Evolutionary conservation across 2,329 filamentous ascomycete species (phyloP).

Genomic region (Didymella glomerata): DNA sequence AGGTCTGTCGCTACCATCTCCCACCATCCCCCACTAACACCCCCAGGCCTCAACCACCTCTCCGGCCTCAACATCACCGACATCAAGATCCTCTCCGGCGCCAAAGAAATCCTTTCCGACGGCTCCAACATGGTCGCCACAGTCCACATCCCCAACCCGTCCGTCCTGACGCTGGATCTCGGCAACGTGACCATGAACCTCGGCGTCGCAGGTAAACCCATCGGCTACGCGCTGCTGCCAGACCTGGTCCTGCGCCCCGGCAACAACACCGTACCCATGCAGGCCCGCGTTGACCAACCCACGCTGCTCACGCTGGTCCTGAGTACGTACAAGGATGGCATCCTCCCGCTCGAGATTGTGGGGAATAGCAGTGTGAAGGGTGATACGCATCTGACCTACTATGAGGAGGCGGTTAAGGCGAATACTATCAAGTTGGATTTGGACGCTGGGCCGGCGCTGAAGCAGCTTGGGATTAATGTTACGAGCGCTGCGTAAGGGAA

Average conservation of each 20-base stretch:
- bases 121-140: conserved; percentile 69
- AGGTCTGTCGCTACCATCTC: conserved; percentile 51
- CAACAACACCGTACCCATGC: conserved; percentile 63
- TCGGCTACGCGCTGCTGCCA: conserved; percentile 67
- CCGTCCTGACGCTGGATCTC: conserved; percentile 70
- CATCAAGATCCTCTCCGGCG: conserved; percentile 57
- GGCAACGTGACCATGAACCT: conserved; percentile 71
- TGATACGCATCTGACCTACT: conserved; percentile 65
- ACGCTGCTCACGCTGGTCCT: conserved; percentile 58
- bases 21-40: not conserved
- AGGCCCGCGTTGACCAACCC: conserved; percentile 62
- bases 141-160: conserved; percentile 69
- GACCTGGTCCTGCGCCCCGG: conserved; percentile 68
- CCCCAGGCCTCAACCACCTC: conserved; percentile 65
- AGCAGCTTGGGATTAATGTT: conserved; percentile 38
- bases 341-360: conserved; percentile 64
- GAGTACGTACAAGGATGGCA: conserved; percentile 62
- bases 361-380: conserved; percentile 62
- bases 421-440: conserved; percentile 63
- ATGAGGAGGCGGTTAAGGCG: conserved; percentile 62
- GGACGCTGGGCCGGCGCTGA: conserved; percentile 49
- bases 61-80: conserved; percentile 61
- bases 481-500: conserved; percentile 17
- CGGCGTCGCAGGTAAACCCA: conserved; percentile 59
- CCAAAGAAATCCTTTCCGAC: conserved; percentile 42